Evolutionary conservation across 805 yeast species (phyloP).

Genomic region (Metschnikowia hibisci): DNA sequence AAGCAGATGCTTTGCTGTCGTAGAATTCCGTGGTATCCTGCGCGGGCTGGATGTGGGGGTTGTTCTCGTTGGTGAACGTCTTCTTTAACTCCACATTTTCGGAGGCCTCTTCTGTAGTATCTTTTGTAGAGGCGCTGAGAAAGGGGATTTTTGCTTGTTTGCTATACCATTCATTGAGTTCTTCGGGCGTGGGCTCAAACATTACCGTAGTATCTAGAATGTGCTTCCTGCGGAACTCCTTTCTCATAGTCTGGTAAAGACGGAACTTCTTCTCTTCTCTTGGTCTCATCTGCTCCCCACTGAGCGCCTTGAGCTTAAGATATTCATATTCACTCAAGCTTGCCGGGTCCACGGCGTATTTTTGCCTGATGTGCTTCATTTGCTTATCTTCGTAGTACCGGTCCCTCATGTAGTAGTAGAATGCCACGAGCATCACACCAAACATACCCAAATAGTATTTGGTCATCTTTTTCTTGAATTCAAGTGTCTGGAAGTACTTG

Average conservation of each 20-base stretch:
- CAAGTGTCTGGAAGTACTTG: conserved; percentile 43
- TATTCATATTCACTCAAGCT: conserved; percentile 59
- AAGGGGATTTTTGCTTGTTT: conserved; percentile 27
- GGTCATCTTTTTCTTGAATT: conserved; percentile 57
- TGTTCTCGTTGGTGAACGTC: conserved; percentile 33
- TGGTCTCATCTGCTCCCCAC: conserved; percentile 56
- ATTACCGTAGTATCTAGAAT: conserved; percentile 29
- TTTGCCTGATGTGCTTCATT: conserved; percentile 39
- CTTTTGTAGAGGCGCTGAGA: conserved; percentile 24
- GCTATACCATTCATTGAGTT: conserved; percentile 39
- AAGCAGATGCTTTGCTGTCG: conserved; percentile 71
- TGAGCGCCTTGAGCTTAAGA: conserved; percentile 56
- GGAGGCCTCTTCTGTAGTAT: conserved; percentile 17
- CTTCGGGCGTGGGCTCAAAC: conserved; percentile 41
- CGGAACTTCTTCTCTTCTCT: conserved; percentile 58
- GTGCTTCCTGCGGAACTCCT: conserved; percentile 40
- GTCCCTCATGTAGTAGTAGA: conserved; percentile 63
- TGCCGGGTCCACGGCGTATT: conserved; percentile 31
- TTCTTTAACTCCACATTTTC: conserved; percentile 2
- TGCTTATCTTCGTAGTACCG: conserved; percentile 63
- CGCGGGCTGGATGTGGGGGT: conserved; percentile 54
- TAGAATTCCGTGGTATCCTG: conserved; percentile 80
- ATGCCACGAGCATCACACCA: conserved; percentile 51
- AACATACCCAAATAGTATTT: conserved; percentile 61
- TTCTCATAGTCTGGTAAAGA: conserved; percentile 54